Base-by-base conservation (phyloP, 2,329 filamentous ascomycete genomes). In the Colletotrichum truncatum region DNA sequence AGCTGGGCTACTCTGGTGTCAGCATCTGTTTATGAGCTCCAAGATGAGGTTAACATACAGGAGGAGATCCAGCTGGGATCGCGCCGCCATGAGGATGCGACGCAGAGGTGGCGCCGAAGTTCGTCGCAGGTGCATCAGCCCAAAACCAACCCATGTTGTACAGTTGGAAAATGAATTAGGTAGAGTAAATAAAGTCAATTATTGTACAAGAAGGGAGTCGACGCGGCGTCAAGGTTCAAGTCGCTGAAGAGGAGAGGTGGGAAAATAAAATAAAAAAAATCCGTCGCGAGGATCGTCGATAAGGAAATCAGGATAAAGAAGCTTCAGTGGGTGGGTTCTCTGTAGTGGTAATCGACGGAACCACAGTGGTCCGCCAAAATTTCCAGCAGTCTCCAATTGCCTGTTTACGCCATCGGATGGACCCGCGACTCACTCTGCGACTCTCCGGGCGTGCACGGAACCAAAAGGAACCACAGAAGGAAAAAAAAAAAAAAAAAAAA, bases 91-190 rank as follows among this genome's bases (percentile, higher is more conserved):
- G 70, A 59, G 73, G 73, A 66, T 69, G 62, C 67, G 59, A 16
- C n/a, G 26, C 59, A 16, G 48, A 52, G n/a, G 6, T 38, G 48
- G 69, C 67, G 59, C 62, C 66, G 48, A 55, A 62, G 52, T 67
- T 36, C n/a, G 76, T 67, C 18, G 77, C 70, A 58, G 82, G 73
- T 46, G 78, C 67, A 67, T 89, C 87, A 66, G 86, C 84, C 87
- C 87, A 89, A 72, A 89, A 89, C 87, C 87, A 89, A 70, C 87
- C 87, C 87, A 89, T 89, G 64, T 36, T 68, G 66, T 69, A 52
- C 54, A 48, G 23, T 36, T 6, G 41, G 7, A n/a, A n/a, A 12
- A 34, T 1, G 34, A 11, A 45, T 59, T 58, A 45, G 23, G 10
- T 6, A 45, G 5, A 41, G 12, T 38, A 38, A 8, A 10, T 21